phyloP scores from a whole-genome alignment of 352 stramenopile genomes.

The Globisporangium nunn region DNA sequence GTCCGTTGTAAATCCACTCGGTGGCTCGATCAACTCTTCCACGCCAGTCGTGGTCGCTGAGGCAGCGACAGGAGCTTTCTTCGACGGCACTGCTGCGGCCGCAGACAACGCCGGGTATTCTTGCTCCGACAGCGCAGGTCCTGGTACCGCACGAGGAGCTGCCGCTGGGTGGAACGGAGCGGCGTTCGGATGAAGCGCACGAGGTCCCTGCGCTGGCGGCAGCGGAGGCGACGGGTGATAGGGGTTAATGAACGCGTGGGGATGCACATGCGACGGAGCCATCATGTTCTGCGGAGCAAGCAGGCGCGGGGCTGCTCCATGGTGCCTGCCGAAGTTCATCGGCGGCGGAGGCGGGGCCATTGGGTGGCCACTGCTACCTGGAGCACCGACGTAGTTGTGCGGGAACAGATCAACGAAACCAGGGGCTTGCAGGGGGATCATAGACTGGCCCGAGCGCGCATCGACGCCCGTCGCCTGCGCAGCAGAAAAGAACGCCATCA shows the following conservation, averaged over 20 bases:
- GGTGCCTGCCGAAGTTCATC: constrained; percentile 1
- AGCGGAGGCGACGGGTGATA: constrained; percentile 8
- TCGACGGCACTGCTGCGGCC: neutral
- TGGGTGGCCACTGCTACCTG: neutral
- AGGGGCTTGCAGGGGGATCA: constrained; percentile 5
- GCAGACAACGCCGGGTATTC: constrained; percentile 26
- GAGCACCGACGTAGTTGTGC: constrained; percentile 28
- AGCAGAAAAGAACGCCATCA: constrained; percentile 17
- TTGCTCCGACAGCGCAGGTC: constrained; percentile 2
- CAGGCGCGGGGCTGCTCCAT: constrained; percentile 3
- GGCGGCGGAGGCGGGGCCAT: constrained; percentile 4
- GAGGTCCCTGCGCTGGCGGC: neutral
- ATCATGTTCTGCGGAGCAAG: constrained; percentile 5
- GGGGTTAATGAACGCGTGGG: constrained; percentile 18
- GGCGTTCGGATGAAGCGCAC: constrained; percentile 20
- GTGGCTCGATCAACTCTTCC: neutral
- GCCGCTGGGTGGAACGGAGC: constrained; percentile 3
- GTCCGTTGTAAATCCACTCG: neutral
- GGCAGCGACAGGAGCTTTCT: constrained; percentile 6
- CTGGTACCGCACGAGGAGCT: neutral
- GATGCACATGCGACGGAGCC: constrained; percentile 15
- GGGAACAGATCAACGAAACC: constrained; percentile 40
- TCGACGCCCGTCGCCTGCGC: constrained; percentile 7
- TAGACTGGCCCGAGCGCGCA: neutral
- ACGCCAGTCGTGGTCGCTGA: neutral